Evolutionary conservation across 1,139 yeast species (phyloP).

Genomic region (Suhomyces guaymorum): DNA sequence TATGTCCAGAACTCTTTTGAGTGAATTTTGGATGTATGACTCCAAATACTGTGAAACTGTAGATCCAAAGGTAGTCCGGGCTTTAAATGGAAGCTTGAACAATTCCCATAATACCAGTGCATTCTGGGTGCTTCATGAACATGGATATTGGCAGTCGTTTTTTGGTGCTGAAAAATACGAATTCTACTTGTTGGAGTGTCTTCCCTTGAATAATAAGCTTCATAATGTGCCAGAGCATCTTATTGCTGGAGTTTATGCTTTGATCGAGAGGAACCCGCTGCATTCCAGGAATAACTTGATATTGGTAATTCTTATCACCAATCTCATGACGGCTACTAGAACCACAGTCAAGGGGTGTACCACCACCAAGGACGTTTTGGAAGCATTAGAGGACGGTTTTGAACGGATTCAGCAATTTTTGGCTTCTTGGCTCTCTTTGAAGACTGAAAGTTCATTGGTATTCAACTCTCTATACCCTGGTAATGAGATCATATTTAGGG

Average conservation of each 20-base stretch:
- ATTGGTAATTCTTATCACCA: constrained; percentile 20
- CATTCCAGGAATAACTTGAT: constrained; percentile 29
- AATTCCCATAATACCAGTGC: constrained; percentile 14
- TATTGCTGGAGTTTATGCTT: constrained; percentile 12
- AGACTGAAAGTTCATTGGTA: constrained; percentile 19
- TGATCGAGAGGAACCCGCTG: constrained; percentile 21
- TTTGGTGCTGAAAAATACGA: constrained; percentile 18
- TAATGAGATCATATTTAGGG: constrained; percentile 33
- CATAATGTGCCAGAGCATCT: constrained; percentile 1
- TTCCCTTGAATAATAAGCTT: constrained; percentile 19
- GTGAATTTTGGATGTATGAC: constrained; percentile 32
- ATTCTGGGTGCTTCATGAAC: constrained; percentile 32
- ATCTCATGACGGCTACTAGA: constrained; percentile 11
- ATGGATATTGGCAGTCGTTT: constrained; percentile 36
- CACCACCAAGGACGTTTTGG: constrained; percentile 13
- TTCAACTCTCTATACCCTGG: constrained; percentile 35
- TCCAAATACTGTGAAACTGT: constrained; percentile 20
- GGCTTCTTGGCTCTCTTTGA: constrained; percentile 32
- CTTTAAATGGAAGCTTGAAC: constrained; percentile 20
- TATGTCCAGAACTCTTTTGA: constrained; percentile 22
- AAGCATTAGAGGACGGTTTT: constrained; percentile 14
- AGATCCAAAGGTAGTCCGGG: constrained; percentile 14
- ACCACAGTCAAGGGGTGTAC: constrained; percentile 1
- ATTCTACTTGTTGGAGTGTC: constrained; percentile 22
- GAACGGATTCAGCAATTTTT: constrained; percentile 16